Evolutionary conservation across 345 rosid species (phyloP).

Genomic region (Clarkia xantiana): DNA sequence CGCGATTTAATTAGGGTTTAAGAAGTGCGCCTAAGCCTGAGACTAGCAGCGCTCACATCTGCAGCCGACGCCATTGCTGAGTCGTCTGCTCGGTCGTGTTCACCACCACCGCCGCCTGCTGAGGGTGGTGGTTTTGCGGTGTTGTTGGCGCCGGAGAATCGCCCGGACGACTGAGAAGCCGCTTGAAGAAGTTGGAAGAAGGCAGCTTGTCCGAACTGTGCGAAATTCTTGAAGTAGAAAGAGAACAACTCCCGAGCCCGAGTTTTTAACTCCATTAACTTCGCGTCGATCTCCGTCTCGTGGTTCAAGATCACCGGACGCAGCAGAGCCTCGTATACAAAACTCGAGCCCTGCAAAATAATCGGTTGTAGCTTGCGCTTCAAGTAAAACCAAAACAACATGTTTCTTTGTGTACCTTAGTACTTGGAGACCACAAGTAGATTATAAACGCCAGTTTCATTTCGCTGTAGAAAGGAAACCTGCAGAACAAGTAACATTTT

Average conservation of each 20-base stretch:
- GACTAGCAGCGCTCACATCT: too few relatives aligned
- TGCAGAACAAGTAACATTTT: slow-evolving; percentile 12
- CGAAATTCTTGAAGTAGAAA: slow-evolving; percentile 49
- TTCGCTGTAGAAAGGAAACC: slow-evolving; percentile 85
- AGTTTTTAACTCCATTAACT: slow-evolving; percentile 45
- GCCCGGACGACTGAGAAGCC: slow-evolving; percentile 34
- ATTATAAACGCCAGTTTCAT: slow-evolving; percentile 57
- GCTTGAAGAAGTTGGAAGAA: slow-evolving; percentile 43
- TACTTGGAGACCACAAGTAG: slow-evolving; percentile 83
- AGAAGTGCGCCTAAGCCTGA: slow-evolving; percentile 1
- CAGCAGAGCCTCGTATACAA: slow-evolving; percentile 41
- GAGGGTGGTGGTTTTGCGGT: not conserved
- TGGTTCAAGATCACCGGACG: slow-evolving; percentile 44
- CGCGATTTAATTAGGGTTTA: too few relatives aligned
- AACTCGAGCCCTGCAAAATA: slow-evolving; percentile 43
- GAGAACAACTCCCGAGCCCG: slow-evolving; percentile 64
- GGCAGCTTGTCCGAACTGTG: slow-evolving; percentile 34
- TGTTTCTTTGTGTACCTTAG: slow-evolving; percentile 29
- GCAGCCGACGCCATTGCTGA: too few relatives aligned
- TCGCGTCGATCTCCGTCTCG: slow-evolving; percentile 62
- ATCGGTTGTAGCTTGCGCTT: not conserved
- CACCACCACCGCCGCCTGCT: not conserved
- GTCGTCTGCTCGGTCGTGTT: not conserved
- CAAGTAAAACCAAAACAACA: not conserved
- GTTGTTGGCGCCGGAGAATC: slow-evolving; percentile 10